Conservation (phyloP, 345 rosid species). For the Acer campestre region DNA sequence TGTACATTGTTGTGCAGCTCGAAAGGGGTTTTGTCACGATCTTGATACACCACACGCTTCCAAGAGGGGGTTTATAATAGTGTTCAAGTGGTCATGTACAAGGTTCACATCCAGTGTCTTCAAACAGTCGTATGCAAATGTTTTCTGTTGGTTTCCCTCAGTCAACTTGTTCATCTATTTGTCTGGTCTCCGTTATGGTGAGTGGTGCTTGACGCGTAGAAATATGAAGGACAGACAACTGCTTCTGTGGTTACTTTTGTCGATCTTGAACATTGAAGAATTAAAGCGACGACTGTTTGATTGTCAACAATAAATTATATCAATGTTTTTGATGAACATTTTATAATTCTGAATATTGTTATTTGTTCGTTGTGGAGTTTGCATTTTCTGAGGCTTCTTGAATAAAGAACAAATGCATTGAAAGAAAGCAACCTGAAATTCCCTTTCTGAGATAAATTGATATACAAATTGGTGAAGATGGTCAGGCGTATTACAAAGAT, state of each 20-base stretch:
- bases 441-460: neutral
- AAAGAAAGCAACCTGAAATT: neutral
- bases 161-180: neutral
- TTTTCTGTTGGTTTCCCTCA: neutral
- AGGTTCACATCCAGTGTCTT: neutral
- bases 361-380: neutral
- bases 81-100: neutral
- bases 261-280: neutral
- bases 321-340: neutral
- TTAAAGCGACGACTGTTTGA: neutral
- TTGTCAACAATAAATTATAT: neutral
- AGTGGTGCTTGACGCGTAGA: neutral
- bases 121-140: neutral
- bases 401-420: neutral
- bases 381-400: neutral
- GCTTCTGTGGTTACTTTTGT: neutral
- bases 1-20: slow-evolving; percentile 55
- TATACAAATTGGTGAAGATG: neutral
- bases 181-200: neutral
- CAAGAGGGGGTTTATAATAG: neutral
- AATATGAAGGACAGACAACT: neutral
- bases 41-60: slow-evolving; percentile 25
- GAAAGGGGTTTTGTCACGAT: slow-evolving; percentile 76
- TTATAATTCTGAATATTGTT: neutral
- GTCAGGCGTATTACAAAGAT: slow-evolving; percentile 47